A percentile compares a stretch with the other conserved stretches of the same genome.
Evolutionary conservation across 148 eudicot species (phyloP).

Genomic region (Arbutus unedo): DNA sequence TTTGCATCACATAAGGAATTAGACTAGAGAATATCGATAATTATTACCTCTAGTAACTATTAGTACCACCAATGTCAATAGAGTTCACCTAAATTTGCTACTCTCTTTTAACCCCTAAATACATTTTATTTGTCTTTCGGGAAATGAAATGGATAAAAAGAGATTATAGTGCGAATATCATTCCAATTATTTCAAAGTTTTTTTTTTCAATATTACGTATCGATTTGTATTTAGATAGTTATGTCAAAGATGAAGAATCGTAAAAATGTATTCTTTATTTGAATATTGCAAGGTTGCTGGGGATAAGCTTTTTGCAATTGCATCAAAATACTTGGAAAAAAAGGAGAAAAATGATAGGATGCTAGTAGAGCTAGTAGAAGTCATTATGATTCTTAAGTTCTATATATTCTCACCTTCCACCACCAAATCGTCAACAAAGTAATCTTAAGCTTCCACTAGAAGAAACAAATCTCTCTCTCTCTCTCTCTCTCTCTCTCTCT

Average conservation of each 20-base stretch:
- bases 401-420: not conserved
- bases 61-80: not conserved
- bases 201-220: not conserved
- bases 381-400: conserved; percentile 14
- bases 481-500: not conserved
- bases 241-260: not conserved
- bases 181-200: not conserved
- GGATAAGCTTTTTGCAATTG: not conserved
- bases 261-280: not conserved
- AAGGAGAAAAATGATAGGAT: not conserved
- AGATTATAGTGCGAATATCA: not conserved
- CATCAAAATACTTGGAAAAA: too few species aligned
- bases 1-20: too few species aligned
- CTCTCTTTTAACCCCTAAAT: not conserved
- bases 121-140: not conserved
- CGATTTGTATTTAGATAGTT: too few species aligned
- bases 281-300: not conserved
- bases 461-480: not conserved
- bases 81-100: not conserved
- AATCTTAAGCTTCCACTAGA: not conserved
- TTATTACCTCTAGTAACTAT: not conserved
- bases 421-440: not conserved
- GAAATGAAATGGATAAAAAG: not conserved
- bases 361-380: conserved; percentile 1
- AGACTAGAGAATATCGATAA: too few species aligned